Evolutionary conservation across 2,329 filamentous ascomycete species (phyloP), one percentile per base, ranked within the genome.

Genomic region (Zymoseptoria ardabiliae): DNA sequence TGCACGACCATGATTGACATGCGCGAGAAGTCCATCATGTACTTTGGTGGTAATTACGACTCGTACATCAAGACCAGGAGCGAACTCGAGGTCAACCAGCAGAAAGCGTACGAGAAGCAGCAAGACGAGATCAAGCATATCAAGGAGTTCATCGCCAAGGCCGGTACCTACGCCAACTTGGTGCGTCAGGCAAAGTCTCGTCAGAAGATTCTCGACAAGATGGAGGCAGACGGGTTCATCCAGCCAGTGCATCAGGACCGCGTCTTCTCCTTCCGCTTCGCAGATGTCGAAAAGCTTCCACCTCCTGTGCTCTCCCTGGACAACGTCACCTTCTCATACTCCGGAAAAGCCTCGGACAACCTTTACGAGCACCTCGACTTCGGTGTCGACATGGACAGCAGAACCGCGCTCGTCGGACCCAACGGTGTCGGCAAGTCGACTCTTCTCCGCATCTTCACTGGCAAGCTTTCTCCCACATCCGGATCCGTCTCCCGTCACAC

Each of bases 41-140:
- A 99, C 89, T 99, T 97, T 74, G 95, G 94, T 84, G 94, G 95
- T 85, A 97, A 99, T 85, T 99, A 97, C 85, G 94, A 99, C 78
- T 91, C 92, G 51, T 81, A 99, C 82, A 80, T 86, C 79, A 99
- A 97, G 89, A 97, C 93, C 56, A 86, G 93, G 63, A 79, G 84
- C 58, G 94, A 99, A 79, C 89, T 97, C 78, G 94, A 99, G 79
- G 87, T 87, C 77, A 99, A 99, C 82, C 94, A 99, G 82, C 91
- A 89, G 85, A 99, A 97, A 84, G 94, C 94, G 65, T 99, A 99
- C 82, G 83, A 89, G 76, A 99, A 99, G 84, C 94, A 99, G 77
- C 94, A 99, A 76, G 94, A 99, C 64, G 94, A 99, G 82, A 99
- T 99, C 76, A 84, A 86, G 69, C 95, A 99, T 82, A 99, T 99